These are phyloP conservation scores for Neocucurbitaria cava DNA, from an alignment of 2,329 filamentous ascomycete species.

Conservation along the genomic window DNA sequence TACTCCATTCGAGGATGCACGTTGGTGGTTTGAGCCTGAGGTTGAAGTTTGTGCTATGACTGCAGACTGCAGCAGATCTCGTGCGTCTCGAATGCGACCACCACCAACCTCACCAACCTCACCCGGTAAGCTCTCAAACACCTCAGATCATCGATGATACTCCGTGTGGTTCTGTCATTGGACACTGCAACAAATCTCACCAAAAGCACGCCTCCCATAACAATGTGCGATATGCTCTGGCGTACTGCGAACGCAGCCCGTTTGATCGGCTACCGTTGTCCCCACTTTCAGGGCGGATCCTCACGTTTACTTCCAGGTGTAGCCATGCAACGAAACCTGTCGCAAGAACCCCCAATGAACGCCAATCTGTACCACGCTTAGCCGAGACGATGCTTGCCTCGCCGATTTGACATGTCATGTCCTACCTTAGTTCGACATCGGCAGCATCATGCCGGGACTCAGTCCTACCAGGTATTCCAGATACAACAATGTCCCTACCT, in stretches of 20 bases:
- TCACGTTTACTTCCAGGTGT: slow-evolving; percentile 1
- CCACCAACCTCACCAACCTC: neutral
- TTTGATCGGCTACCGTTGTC: neutral
- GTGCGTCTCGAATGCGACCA: neutral
- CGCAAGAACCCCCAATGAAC: neutral
- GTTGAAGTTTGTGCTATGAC: neutral
- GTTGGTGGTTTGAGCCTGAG: neutral
- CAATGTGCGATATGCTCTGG: neutral
- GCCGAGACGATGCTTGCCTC: neutral
- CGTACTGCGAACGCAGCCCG: no score
- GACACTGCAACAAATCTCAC: neutral
- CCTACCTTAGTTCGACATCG: neutral
- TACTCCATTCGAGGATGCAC: no score
- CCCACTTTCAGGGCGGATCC: slow-evolving; percentile 24
- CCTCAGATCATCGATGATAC: neutral
- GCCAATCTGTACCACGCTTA: neutral
- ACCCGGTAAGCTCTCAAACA: neutral
- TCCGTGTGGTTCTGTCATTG: neutral
- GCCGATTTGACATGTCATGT: neutral
- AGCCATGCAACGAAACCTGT: neutral
- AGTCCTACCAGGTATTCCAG: neutral
- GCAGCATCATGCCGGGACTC: neutral
- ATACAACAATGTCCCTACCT: neutral
- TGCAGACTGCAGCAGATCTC: neutral
- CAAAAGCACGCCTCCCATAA: neutral